Base-by-base conservation (phyloP, 2,329 filamentous ascomycete genomes). In the Emericellopsis atlantica region DNA sequence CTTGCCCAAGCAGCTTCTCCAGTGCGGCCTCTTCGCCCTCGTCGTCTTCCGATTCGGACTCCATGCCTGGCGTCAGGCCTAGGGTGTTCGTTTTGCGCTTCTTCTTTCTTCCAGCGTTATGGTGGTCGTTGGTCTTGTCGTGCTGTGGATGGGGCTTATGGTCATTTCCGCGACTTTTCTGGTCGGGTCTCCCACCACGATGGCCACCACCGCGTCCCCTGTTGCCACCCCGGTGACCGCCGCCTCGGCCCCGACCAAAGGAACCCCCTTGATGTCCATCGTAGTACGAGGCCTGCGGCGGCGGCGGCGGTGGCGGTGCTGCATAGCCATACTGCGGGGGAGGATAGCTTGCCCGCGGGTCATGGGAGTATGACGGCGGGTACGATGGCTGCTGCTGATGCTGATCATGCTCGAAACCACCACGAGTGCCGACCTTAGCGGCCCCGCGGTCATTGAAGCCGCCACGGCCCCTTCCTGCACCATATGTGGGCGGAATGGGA, bases 1-100 rank as follows among this genome's bases (percentile, higher is more conserved):
- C 73, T 39, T 65, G 58, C 40, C 74, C 74, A 42, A 76, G 68
- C 40, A 76, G 50, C 49, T 72, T 72, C 40, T 57, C 69, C 43
- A 72, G 64, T 48, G 74, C 70, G 61, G 84, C 81, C 60, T 90
- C 84, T 50, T 88, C 82, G 41, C 76, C 67, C 45, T 83, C 75
- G 41, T 80, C 77, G 37, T 82, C 79, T 43, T 83, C 80, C 4
- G 72, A 69, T 45, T 76, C 75, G 39, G 70, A 78, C 40, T 76
- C 72, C 49, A 77, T 72, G 23, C 74, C 75, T 14, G 81, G 79
- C 8, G 79, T 84, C 38, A 89, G 66, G 29, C 84, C 84, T 21
- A 88, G 69, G 2, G 78, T 79, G 49, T 84, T 84, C 32, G 76
- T 76, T 62, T 79, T 81, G 43, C 79, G 74, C 65, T 81, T 82